Base-by-base conservation (phyloP, 371 early-diverging fungal genomes). In the Synchytrium microbalum region DNA sequence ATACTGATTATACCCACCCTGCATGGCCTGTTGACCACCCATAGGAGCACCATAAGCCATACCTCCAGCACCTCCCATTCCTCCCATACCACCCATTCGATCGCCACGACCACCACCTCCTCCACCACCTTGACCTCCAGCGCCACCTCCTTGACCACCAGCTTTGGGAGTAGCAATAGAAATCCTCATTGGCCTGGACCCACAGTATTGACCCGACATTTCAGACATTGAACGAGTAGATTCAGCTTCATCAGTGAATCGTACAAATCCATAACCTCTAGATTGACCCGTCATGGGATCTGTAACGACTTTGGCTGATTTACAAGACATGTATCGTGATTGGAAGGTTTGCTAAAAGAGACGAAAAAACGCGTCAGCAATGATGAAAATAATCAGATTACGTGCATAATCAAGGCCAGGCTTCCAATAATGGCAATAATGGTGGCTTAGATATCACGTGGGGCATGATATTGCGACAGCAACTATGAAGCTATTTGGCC, bases 121-220 rank as follows among this genome's bases (percentile, higher is more conserved):
- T 19, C 63, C 63, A 16, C 60, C 63, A 10, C 63, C 64, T 62
- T 63, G 64, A 14, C 14, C 14, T 24, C 3, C 23, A 64, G 62
- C 33, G 13, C 54, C 51, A 8, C 67, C 66, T 38, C 71, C 62
- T 5, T 32, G 46, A 5, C 58, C 24, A 54, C 77, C 79, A 67
- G 78, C 79, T 72, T 89, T 91, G 16, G 92, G 91, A 1, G 92
- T 91, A 3, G 93, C 93, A 23, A 84, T 72, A 3, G 91, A 90
- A 27, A 95, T 85, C 16, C 93, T 86, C 72, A 93, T 87, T 14
- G 91, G 84, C 3, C 92, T 82, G 3, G 85, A 82, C 10, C 91
- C 92, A 72, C 75, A 74, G 57, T 64, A 72, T 60, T 73, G 69
- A 16, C 89, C 89, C 59, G 90, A 85, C 91, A 92, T 91, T 62